A percentile compares a stretch with the other conserved stretches of the same genome.
These are phyloP conservation scores for Chrysosporium queenslandicum DNA, from an alignment of 2,329 filamentous ascomycete species.

Conservation along the genomic window DNA sequence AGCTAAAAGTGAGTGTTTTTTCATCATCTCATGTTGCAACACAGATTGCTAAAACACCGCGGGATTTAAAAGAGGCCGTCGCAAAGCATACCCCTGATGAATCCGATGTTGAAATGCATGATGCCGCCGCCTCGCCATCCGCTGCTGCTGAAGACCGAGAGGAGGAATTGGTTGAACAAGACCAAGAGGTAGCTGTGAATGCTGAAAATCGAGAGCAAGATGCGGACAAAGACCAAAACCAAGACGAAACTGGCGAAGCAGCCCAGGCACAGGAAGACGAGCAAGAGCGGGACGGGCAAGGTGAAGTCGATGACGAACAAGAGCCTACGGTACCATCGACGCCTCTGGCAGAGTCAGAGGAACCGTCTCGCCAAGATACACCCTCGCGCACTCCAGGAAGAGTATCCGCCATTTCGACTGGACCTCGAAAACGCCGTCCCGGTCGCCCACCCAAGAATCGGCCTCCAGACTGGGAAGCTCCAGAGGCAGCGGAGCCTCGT, in stretches of 20 bases:
- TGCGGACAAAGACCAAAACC: constrained; percentile 5
- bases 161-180: constrained; percentile 18
- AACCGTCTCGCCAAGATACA: constrained; percentile 42
- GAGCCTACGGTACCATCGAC: constrained; percentile 34
- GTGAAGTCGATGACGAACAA: constrained; percentile 38
- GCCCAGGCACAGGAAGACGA: constrained; percentile 14
- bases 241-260: constrained; percentile 19
- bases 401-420: constrained; percentile 45
- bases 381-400: constrained; percentile 39
- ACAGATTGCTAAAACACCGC: background rate
- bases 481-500: constrained; percentile 39
- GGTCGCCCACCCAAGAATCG: constrained; percentile 78
- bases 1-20: constrained; percentile 18
- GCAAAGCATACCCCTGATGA: constrained; percentile 34
- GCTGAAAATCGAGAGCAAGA: constrained; percentile 13
- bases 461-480: constrained; percentile 65
- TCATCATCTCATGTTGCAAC: background rate
- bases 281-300: constrained; percentile 21
- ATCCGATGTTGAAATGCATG: constrained; percentile 39
- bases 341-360: constrained; percentile 34
- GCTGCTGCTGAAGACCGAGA: constrained; percentile 30
- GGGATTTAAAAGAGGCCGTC: constrained; percentile 29
- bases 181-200: background rate
- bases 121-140: constrained; percentile 28
- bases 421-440: constrained; percentile 58